Conservation (phyloP, 805 yeast species). For the Wickerhamiella nectarea region DNA sequence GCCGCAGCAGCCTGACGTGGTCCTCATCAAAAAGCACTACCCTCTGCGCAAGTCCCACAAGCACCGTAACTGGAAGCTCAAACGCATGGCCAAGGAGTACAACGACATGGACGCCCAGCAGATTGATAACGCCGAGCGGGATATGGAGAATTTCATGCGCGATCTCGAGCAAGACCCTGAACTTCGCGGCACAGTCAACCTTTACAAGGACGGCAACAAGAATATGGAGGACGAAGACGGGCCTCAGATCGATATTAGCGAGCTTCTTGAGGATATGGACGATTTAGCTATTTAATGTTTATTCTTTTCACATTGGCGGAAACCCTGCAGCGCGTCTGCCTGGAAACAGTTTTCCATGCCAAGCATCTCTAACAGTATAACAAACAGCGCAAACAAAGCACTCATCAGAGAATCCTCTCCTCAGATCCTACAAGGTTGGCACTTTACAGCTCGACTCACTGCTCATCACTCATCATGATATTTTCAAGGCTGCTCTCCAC, state of each 20-base stretch:
- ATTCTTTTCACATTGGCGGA: too few relatives aligned
- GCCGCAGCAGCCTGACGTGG: conserved; percentile 25
- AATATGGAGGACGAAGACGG: conserved; percentile 39
- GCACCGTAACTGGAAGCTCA: conserved; percentile 83
- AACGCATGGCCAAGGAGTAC: conserved; percentile 94
- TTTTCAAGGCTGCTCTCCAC: neutral
- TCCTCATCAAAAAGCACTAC: conserved; percentile 41
- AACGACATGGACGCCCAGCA: conserved; percentile 39
- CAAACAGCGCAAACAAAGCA: too few relatives aligned
- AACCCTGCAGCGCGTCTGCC: too few relatives aligned
- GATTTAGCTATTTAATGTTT: conserved; percentile 34
- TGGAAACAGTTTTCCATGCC: too few relatives aligned
- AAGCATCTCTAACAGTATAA: too few relatives aligned
- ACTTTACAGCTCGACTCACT: too few relatives aligned
- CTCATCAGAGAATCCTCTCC: too few relatives aligned
- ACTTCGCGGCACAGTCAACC: conserved; percentile 75
- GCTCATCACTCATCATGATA: neutral
- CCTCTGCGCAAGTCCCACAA: conserved; percentile 60
- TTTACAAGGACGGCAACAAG: conserved; percentile 51
- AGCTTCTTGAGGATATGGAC: conserved; percentile 85
- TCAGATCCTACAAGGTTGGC: too few relatives aligned
- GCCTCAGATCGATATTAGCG: conserved; percentile 81
- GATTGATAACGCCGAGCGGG: conserved; percentile 85
- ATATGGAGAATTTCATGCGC: conserved; percentile 89
- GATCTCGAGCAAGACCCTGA: conserved; percentile 96